Base-by-base conservation (phyloP, 2,329 filamentous ascomycete genomes). In the Blastomyces emzantsi region DNA sequence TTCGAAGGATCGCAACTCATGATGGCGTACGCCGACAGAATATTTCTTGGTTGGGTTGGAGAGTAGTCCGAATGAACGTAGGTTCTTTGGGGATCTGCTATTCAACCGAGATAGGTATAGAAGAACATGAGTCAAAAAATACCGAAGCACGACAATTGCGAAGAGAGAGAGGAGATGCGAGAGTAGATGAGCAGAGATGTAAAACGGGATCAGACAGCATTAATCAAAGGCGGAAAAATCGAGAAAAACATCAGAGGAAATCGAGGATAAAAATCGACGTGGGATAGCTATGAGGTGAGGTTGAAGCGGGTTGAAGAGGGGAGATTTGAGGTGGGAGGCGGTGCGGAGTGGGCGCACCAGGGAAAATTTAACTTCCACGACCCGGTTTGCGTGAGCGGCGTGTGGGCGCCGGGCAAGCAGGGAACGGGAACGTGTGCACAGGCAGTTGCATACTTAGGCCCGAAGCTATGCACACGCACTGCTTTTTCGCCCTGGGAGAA, bases 261-360 rank as follows among this genome's bases (percentile, higher is more conserved):
- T 11, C 8, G 30, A 30, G 54, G 19, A 28, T n/a, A 52, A 9
- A 28, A 15, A 36, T 36, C 22, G 55, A 13, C 25, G n/a, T 41
- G 59, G 17, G 33, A 43, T 19, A 43, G 11, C 39, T 5, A 15
- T 43, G 39, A 55, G 55, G 45, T 4, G 58, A 47, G 9, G 28
- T 33, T 60, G 49, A 39, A 33, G 45, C 43, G 22, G 45, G 36
- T 3, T 60, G n/a, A 63, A 17, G 55, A 60, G 62, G 49, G 39
- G 49, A 30, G 28, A 43, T 22, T 54, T 30, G 57, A 54, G 59
- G 28, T n/a, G 33, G 22, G 47, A 51, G 47, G 47, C 47, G 47
- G 47, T 51, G 47, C 47, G 8, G 11, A 4, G 25, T 52, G 25
- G 22, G 49, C 49, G 45, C 49, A 52, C 49, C 22, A 17, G 3